Conservation (phyloP, 305 asterid genomes). For the Petunia hybrid region DNA sequence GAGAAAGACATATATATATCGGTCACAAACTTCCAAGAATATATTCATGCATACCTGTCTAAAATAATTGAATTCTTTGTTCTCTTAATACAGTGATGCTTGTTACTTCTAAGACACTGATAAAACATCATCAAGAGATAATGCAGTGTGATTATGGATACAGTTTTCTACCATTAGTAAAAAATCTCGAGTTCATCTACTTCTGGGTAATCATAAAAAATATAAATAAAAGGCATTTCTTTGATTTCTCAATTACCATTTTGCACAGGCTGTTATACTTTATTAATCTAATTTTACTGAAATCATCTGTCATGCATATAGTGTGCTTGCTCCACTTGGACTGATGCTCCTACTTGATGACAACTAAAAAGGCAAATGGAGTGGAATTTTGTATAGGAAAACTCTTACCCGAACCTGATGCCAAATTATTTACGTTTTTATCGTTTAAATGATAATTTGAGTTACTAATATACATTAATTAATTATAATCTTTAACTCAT, state of each 20-base stretch:
- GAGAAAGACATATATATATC: background rate
- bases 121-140: no score
- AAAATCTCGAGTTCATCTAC: no score
- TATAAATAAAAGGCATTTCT: background rate
- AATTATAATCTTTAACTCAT: background rate
- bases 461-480: background rate
- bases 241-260: background rate
- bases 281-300: background rate
- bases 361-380: background rate
- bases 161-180: no score
- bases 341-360: background rate
- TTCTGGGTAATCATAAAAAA: no score
- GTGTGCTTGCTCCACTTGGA: background rate
- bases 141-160: no score
- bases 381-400: background rate
- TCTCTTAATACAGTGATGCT: background rate
- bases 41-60: background rate
- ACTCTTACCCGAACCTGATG: background rate
- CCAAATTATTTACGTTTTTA: background rate
- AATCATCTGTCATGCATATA: background rate
- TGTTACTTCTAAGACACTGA: background rate
- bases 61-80: conserved; percentile 15
- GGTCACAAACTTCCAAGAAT: conserved; percentile 27
- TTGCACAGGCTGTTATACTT: background rate
- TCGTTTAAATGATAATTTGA: background rate